Base-by-base conservation (phyloP, 176 grass and related monocot species). In the Eleusine indica region DNA sequence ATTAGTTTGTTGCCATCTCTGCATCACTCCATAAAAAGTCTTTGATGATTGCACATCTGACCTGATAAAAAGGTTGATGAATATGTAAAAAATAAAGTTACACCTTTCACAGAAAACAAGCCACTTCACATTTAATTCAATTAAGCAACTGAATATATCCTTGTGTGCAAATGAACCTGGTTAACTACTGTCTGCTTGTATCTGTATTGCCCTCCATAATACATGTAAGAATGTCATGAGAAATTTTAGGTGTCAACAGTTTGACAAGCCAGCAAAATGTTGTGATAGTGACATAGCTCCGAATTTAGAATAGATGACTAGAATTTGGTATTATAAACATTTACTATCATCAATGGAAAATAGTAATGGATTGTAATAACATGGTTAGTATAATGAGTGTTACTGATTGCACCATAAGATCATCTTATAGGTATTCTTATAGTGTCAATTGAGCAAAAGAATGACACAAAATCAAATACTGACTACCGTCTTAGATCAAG, bases 61-160 rank as follows among this genome's bases (percentile, higher is more conserved):
- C 68, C 51, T 79, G 68, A 73, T 43, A 25, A 74, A 79, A 74
- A 81, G 5, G 14, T 68, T 88, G 30, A 67, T 69, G 6, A 80
- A 80, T 29, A 32, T 49, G 52, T 19, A 69, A 75, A 42, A 42
- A 35, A 84, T 74, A 35, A 84, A 80, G 69, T 68, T 62, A 21
- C 7, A 12, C 0, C 68, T 60, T 47, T 51, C 16, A 17, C 11
- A 53, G 14, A 78, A 83, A 81, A 84, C 9, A 74, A 80, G 70
- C 61, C 77, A 73, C 30, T 82, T 82, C 74, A 73, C 54, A 15
- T 82, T 39, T 75, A 35, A 8, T 83, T 84, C 28, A 38, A 38
- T 66, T 68, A 52, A 37, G 29, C n/a, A 67, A 76, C 46, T 58
- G 5, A 65, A 57, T 54, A 81, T 53, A 63, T 81, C 1, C 72